Evolutionary conservation across 2,329 filamentous ascomycete genomes (phyloP).

Genomic region (Fusarium equiseti): DNA sequence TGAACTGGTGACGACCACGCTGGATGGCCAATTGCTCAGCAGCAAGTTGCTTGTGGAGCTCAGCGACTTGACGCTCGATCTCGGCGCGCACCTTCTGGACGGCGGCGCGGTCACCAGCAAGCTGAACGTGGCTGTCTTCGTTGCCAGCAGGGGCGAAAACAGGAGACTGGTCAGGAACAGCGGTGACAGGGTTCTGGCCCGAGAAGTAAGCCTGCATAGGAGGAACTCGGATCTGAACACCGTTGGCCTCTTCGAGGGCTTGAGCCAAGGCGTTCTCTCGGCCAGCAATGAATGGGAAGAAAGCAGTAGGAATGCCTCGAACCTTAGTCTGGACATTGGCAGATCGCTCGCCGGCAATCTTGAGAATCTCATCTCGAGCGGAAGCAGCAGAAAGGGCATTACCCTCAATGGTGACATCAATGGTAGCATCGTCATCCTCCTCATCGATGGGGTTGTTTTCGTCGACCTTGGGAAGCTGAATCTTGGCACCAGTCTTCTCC

Average conservation of each 20-base stretch:
- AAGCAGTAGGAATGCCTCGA: slow-evolving; percentile 87
- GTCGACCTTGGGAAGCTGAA: slow-evolving; percentile 88
- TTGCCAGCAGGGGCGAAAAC: slow-evolving; percentile 77
- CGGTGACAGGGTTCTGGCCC: slow-evolving; percentile 73
- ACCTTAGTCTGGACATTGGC: slow-evolving; percentile 85
- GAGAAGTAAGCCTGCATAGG: slow-evolving; percentile 81
- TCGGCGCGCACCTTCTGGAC: slow-evolving; percentile 83
- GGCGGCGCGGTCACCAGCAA: slow-evolving; percentile 86
- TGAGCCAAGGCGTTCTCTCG: slow-evolving; percentile 76
- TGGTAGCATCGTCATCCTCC: slow-evolving; percentile 85
- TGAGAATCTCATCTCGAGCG: slow-evolving; percentile 84
- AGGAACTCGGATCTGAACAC: slow-evolving; percentile 85
- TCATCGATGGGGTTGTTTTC: slow-evolving; percentile 66
- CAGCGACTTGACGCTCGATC: slow-evolving; percentile 81
- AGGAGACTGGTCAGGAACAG: slow-evolving; percentile 72
- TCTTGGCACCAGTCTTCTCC: slow-evolving; percentile 88
- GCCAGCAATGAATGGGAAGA: slow-evolving; percentile 94
- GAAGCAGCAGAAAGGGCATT: slow-evolving; percentile 89
- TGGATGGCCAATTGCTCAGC: slow-evolving; percentile 85
- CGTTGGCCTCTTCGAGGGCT: slow-evolving; percentile 80
- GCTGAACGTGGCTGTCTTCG: slow-evolving; percentile 80
- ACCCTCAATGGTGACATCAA: slow-evolving; percentile 90
- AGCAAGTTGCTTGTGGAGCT: slow-evolving; percentile 80
- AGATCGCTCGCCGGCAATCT: slow-evolving; percentile 87
- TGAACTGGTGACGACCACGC: slow-evolving; percentile 91